These are phyloP conservation scores for barrel medic (Medicago truncatula) DNA, from an alignment of 306 rosid genomes.

Conservation along the genomic window MtrunA17r5.0-ANR NC_053042.1:19995001-19995500, in stretches of 20 bases:
- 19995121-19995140: no score
- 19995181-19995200: no score
- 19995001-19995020: conserved; percentile 83
- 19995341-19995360: not conserved
- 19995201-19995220: no score
- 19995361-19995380: no score
- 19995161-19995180: no score
- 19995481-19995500: not conserved
- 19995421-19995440: not conserved
- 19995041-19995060: conserved; percentile 50
- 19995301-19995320: conserved; percentile 40
- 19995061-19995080: conserved; percentile 47
- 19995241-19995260: no score
- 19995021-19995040: conserved; percentile 50
- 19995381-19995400: not conserved
- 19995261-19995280: no score
- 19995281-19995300: conserved; percentile 28
- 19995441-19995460: not conserved
- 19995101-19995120: no score
- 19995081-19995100: no score
- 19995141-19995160: no score
- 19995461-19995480: not conserved
- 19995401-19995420: not conserved
- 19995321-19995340: conserved; percentile 35
- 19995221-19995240: no score